Evolutionary conservation across 768 basidiomycete species (phyloP), one percentile per base, ranked within the genome.

Genomic region (Crepidotus variabilis): DNA sequence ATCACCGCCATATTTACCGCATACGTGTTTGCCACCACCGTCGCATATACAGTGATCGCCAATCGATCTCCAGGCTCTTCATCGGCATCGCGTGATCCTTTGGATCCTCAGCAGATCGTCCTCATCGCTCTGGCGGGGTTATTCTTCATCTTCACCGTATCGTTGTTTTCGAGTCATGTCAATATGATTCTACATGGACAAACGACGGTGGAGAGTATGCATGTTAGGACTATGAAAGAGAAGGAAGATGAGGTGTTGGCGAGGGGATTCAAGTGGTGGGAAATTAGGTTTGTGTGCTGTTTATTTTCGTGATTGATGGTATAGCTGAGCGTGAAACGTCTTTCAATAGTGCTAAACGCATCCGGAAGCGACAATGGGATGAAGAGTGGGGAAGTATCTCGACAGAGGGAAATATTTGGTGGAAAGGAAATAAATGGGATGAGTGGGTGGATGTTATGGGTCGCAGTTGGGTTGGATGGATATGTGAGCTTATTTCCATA

Each of bases 381-480:
- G 70, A 72, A 22, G 93, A 95, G 63, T 98, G 91, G 90, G 94
- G 94, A 0, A 70, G 76, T 24, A 74, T 90, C 0, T 75, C 78
- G 6, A 82, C 76, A 28, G 94, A 95, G 65, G 93, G 89, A 0
- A 86, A 94, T 66, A 70, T 95, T 6, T 98, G 94, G 94, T 92
- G 88, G 85, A 71, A 83, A 34, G 94, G 90, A 23, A 81, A 77
- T 60, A 57, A 62, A 47, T 68, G 75, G 50, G 74, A 71, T 45
- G 87, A 86, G 60, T 97, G 94, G 94, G 79, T 81, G 61, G 81
- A 83, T 50, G 86, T 88, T 46, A 96, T 98, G 92, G 94, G 94
- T 8, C 70, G 62, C 33, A 80, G 73, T 56, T 68, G 70, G 54
- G 77, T 79, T 68, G 83, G 85, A 36, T 97, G 94, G 94, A 77